Conservation (phyloP, 345 rosid genomes). For the Angophora floribunda region DNA sequence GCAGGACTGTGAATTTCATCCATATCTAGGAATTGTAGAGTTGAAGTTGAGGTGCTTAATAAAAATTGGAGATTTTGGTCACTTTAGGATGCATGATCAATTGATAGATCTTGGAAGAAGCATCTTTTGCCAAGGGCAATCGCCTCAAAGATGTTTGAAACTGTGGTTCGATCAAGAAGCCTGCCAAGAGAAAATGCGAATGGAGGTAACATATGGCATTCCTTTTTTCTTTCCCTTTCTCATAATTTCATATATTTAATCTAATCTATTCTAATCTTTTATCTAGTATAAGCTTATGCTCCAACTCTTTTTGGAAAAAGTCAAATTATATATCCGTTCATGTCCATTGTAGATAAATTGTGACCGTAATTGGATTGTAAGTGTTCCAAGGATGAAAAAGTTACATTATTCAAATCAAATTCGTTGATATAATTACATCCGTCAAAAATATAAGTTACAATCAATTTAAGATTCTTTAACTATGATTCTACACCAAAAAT, state of each 20-base stretch:
- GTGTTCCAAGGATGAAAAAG: neutral
- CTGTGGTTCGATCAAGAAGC: rapidly evolving
- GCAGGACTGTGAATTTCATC: rapidly evolving
- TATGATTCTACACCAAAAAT: too few species aligned
- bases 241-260: neutral
- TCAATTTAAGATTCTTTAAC: neutral
- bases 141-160: rapidly evolving
- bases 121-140: neutral
- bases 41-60: neutral
- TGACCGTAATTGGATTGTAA: neutral
- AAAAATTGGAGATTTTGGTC: rapidly evolving
- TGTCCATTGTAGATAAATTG: neutral
- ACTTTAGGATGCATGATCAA: neutral
- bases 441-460: neutral
- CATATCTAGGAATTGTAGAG: rapidly evolving
- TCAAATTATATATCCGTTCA: rapidly evolving
- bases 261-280: neutral
- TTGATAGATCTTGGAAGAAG: neutral
- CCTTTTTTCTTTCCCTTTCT: neutral
- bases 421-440: neutral
- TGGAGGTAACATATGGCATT: neutral
- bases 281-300: neutral
- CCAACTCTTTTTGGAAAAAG: neutral
- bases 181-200: too few species aligned
- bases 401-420: neutral